These are phyloP conservation scores for Pythium aristosporum DNA, from an alignment of 352 stramenopile species.

Conservation along the genomic window DNA sequence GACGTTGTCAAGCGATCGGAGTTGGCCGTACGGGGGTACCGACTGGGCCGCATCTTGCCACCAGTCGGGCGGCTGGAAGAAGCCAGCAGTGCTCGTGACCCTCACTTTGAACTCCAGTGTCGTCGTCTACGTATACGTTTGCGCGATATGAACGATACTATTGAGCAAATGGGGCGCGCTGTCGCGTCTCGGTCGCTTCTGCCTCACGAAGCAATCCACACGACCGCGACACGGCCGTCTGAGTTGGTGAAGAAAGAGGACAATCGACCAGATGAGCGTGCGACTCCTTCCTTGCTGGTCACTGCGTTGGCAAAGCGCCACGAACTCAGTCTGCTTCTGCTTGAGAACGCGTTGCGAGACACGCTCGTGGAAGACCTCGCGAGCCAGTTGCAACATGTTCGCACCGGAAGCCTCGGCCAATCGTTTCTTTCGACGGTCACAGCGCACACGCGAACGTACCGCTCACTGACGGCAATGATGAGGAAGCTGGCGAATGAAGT, in stretches of 20 bases:
- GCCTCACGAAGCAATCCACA: not conserved
- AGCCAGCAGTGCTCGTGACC: conserved; percentile 15
- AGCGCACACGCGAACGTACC: conserved; percentile 1
- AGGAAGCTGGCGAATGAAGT: not conserved
- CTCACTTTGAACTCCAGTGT: conserved; percentile 34
- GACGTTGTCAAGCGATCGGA: conserved; percentile 61
- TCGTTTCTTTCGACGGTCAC: not conserved
- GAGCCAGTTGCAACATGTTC: not conserved
- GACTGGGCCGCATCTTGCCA: conserved; percentile 43
- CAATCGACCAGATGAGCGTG: not conserved
- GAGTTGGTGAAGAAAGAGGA: not conserved
- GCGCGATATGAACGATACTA: conserved; percentile 44
- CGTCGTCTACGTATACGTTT: conserved; percentile 38
- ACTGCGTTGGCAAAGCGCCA: conserved; percentile 53
- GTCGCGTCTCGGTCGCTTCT: conserved; percentile 1
- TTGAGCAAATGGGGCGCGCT: conserved; percentile 19
- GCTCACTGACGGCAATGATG: not conserved
- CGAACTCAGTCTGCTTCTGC: conserved; percentile 31
- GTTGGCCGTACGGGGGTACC: conserved; percentile 50
- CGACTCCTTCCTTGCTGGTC: conserved; percentile 54
- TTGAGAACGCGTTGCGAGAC: conserved; percentile 33
- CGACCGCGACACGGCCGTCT: not conserved
- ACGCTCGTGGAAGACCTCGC: conserved; percentile 14
- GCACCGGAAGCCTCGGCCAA: not conserved
- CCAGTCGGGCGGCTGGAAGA: conserved; percentile 56